These are phyloP conservation scores for Termitomyces sp. DNA, from an alignment of 768 basidiomycete species.

Conservation along the genomic window DNA sequence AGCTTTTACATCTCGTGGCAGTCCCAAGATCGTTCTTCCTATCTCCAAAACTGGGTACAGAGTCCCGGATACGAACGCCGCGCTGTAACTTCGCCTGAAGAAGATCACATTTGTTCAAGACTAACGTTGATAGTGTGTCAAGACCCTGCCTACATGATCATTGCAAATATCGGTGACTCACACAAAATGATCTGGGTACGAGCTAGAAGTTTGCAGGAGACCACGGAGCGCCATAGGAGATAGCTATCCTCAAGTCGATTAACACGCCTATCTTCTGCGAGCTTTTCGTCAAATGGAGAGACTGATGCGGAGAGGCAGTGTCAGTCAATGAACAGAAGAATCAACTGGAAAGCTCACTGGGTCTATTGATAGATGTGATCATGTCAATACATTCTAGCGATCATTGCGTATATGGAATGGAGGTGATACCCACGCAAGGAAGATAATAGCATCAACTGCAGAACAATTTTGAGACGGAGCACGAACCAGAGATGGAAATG, in stretches of 20 bases:
- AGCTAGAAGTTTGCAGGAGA: conserved; percentile 60
- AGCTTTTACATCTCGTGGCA: conserved; percentile 58
- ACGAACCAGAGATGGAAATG: not conserved
- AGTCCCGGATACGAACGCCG: conserved; percentile 63
- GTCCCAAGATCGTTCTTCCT: conserved; percentile 67
- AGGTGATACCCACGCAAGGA: conserved; percentile 53
- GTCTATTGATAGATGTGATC: conserved; percentile 24
- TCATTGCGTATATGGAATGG: conserved; percentile 6
- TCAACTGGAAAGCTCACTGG: conserved; percentile 31
- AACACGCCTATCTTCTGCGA: conserved; percentile 65
- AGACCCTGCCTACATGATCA: not conserved
- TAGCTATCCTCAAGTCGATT: conserved; percentile 79
- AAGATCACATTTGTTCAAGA: conserved; percentile 72
- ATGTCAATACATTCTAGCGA: not conserved
- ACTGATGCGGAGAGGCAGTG: conserved; percentile 32
- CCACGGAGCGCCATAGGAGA: conserved; percentile 74
- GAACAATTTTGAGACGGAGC: conserved; percentile 2
- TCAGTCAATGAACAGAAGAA: conserved; percentile 14
- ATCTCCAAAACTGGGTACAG: conserved; percentile 72
- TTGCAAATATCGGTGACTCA: conserved; percentile 19
- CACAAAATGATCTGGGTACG: conserved; percentile 55
- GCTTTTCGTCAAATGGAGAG: conserved; percentile 78
- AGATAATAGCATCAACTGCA: conserved; percentile 76
- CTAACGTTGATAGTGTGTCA: conserved; percentile 20
- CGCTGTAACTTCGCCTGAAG: conserved; percentile 69